Conservation (phyloP, 345 rosid genomes). For the Eucalyptus decipiens region DNA sequence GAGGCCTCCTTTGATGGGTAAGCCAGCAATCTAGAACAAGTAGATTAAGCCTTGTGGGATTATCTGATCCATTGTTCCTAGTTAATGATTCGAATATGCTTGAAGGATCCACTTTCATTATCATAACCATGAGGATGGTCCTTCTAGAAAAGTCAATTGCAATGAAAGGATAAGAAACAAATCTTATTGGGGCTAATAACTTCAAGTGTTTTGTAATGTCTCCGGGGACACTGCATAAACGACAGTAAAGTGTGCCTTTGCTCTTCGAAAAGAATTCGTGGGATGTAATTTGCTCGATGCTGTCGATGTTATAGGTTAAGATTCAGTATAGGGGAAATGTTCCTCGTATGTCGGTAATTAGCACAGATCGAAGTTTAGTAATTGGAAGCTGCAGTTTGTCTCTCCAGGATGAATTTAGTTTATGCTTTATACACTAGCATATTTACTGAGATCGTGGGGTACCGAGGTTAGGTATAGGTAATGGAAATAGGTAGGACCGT, state of each 20-base stretch:
- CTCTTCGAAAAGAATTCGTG: neutral
- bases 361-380: neutral
- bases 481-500: neutral
- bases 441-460: neutral
- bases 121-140: neutral
- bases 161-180: neutral
- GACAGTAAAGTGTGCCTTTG: neutral
- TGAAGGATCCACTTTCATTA: neutral
- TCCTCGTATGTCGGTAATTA: neutral
- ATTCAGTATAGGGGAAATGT: neutral
- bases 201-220: neutral
- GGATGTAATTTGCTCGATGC: neutral
- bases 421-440: neutral
- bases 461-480: neutral
- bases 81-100: neutral
- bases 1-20: neutral
- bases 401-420: neutral
- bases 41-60: neutral
- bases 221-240: neutral
- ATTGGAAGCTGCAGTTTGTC: neutral
- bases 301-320: neutral
- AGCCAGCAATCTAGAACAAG: neutral
- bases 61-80: neutral
- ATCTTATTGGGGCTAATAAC: neutral
- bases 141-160: neutral